phyloP scores from a whole-genome alignment of 768 basidiomycete genomes.

The Russula ochroleuca region DNA sequence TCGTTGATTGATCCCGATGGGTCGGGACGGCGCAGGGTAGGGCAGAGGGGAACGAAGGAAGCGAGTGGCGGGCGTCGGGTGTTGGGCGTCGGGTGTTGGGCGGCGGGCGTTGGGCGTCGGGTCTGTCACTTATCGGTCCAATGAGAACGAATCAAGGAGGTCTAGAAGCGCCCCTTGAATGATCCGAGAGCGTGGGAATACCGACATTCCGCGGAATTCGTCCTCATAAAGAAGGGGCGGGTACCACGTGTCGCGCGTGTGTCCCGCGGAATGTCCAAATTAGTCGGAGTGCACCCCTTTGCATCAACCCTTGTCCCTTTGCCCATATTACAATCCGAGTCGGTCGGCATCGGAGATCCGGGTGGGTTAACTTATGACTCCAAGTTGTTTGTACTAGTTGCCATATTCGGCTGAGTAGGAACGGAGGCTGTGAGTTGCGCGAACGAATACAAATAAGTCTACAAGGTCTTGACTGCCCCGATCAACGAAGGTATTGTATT shows the following conservation, averaged over 20 bases:
- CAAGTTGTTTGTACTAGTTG: too few relatives aligned
- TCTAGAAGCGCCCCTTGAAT: not conserved
- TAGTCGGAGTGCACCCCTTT: not conserved
- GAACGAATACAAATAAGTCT: too few relatives aligned
- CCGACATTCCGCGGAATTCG: constrained; percentile 1
- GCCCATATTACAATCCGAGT: not conserved
- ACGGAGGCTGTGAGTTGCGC: too few relatives aligned
- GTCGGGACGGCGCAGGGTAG: constrained; percentile 3
- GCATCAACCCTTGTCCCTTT: not conserved
- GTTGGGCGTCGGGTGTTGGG: too few relatives aligned
- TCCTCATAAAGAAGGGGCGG: constrained; percentile 9
- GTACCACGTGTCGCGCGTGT: not conserved
- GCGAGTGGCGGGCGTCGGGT: not conserved
- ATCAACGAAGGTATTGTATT: too few relatives aligned
- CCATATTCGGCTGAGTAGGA: too few relatives aligned
- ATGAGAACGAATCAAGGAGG: constrained; percentile 1
- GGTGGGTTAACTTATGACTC: too few relatives aligned
- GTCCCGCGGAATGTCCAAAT: not conserved
- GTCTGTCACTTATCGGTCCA: constrained; percentile 4
- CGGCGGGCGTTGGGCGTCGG: not conserved
- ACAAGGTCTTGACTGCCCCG: too few relatives aligned
- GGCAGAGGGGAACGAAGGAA: constrained; percentile 9
- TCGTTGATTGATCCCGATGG: constrained; percentile 1
- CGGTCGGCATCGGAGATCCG: not conserved
- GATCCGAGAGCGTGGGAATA: not conserved